Evolutionary conservation across 176 grass and related monocot species (phyloP), one percentile per base, ranked within the genome.

Genomic region (Oryza brachyantha): DNA sequence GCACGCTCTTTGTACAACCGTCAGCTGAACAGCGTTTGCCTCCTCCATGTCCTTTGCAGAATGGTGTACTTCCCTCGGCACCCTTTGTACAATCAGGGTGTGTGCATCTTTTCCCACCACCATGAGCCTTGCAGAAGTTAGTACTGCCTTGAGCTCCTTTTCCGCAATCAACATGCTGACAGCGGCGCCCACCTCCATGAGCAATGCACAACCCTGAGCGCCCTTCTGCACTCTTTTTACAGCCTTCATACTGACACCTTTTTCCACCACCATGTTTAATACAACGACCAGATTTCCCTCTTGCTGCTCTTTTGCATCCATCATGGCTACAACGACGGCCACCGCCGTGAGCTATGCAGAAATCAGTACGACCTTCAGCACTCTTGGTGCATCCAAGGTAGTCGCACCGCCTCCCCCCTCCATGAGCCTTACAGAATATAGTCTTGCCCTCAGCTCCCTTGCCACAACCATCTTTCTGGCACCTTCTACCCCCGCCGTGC

Each of bases 361-460:
- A 88, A 31, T 92, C 91, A 27, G 94, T 97, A 28, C 89, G 75
- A 11, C 94, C 91, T 83, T 97, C 94, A 14, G 94, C 89, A 31
- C 87, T 92, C 69, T 97, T 97, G 8, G 91, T 97, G 66, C 94
- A 97, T 19, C 94, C 94, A 59, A 97, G 79, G 57, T 76, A 12
- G 8, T 94, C 76, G 1, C 94, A 97, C 13, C 91, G 84, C 57
- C 73, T 79, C 5, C 94, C 94, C 34, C 94, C 94, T 41, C 94
- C 94, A 73, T 97, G 94, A 5, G 91, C 89, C 39, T 97, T 97
- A 68, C 94, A 97, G 22, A 84, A 94, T 54, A 97, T 92, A 19
- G 94, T 97, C 37, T 78, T 86, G 19, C 94, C 94, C 80, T 97
- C 94, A 13, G 94, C 94, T 50, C 94, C 94, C 81, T 94, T 97